A percentile compares a stretch with the other conserved stretches of the same genome.
Evolutionary conservation across 805 yeast genomes (phyloP).

Genomic region (Yarrowia yakushimensis): DNA sequence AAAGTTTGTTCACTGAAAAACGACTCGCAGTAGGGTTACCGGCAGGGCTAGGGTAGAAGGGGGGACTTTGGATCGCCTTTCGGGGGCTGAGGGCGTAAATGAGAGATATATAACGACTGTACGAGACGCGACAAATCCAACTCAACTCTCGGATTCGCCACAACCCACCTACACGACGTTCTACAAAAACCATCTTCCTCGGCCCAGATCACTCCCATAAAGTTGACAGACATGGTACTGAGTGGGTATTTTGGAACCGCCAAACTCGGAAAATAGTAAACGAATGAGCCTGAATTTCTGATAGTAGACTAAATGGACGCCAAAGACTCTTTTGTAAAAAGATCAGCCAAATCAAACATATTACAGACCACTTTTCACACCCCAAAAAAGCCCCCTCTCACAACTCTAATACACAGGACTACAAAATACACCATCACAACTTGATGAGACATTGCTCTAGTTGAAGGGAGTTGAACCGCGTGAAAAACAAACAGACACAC

Average conservation of each 20-base stretch:
- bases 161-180: no score
- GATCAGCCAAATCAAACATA: not conserved
- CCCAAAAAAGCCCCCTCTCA: not conserved
- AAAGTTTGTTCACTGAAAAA: constrained; percentile 13
- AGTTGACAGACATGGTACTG: not conserved
- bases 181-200: not conserved
- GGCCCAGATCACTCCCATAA: not conserved
- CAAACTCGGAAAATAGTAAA: no score
- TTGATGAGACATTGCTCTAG: no score
- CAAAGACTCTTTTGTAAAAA: not conserved
- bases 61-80: no score
- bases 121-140: no score
- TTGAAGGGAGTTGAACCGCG: no score
- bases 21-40: constrained; percentile 23
- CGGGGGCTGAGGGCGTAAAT: no score
- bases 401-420: not conserved
- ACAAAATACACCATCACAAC: not conserved
- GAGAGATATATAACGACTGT: no score
- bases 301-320: no score
- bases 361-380: not conserved
- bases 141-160: no score
- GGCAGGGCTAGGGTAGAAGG: not conserved
- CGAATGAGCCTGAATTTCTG: not conserved
- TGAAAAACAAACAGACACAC: no score
- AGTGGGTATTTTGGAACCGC: not conserved